These are phyloP conservation scores for Acanthamoeba sp. DNA, from an alignment of 208 protist species.

Conservation along the genomic window DNA sequence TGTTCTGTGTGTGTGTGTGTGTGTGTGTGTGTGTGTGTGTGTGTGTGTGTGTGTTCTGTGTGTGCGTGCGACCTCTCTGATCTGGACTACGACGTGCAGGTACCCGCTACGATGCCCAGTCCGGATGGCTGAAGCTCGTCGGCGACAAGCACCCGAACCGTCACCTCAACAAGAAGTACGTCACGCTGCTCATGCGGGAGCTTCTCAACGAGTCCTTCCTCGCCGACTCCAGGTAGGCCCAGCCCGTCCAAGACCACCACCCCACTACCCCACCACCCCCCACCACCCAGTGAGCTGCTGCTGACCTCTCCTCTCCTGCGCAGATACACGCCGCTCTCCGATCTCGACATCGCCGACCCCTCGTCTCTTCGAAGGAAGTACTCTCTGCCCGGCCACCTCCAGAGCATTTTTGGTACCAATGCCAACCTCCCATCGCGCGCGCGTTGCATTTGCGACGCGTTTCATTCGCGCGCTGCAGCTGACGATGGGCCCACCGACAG, in stretches of 20 bases:
- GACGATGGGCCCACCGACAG: too few species aligned
- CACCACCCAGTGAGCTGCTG: too few species aligned
- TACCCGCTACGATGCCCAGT: neutral
- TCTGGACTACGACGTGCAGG: neutral
- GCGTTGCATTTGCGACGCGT: neutral
- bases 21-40: too few species aligned
- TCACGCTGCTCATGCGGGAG: constrained; percentile 51
- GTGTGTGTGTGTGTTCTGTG: too few species aligned
- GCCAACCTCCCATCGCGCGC: neutral
- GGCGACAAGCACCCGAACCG: constrained; percentile 65
- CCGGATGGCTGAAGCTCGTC: constrained; percentile 48
- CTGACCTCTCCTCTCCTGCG: too few species aligned
- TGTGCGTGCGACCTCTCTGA: neutral
- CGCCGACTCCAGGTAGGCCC: constrained; percentile 33
- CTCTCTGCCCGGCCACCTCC: constrained; percentile 9
- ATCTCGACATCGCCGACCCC: constrained; percentile 24
- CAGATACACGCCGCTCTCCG: constrained; percentile 32
- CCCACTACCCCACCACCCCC: neutral
- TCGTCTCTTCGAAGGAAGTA: constrained; percentile 53
- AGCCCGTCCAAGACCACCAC: neutral
- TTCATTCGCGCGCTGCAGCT: too few species aligned
- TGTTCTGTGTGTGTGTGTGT: too few species aligned
- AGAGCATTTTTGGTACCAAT: neutral
- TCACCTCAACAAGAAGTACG: constrained; percentile 39
- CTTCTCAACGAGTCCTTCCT: constrained; percentile 53